Evolutionary conservation across 2,329 filamentous ascomycete genomes (phyloP), one percentile per base, ranked within the genome.

Genomic region (Nemania diffusa): DNA sequence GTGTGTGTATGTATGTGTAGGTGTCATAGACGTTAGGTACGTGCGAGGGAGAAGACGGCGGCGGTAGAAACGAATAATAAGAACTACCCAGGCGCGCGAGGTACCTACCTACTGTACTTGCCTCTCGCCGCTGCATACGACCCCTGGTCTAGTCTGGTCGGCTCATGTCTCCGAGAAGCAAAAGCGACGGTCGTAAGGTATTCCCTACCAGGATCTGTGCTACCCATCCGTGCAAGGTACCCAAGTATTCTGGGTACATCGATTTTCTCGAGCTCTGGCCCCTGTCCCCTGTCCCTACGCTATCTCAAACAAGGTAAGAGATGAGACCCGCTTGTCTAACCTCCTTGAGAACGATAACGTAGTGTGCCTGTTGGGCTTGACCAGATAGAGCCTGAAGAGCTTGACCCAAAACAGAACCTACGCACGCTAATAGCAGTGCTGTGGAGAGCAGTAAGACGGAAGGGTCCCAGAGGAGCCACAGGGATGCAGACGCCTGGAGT

Each of bases 101-200:
- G 64, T 58, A 58, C 63, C 42, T 27, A 57, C 53, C 51, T 51
- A 63, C 26, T 52, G 22, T 59, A 68, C 62, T 50, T 58, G 24
- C 57, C 57, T 51, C 56, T 57, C 62, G 57, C 62, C 62, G 62
- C 53, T 56, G 27, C 32, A 53, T 42, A 32, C 24, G 13, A 48
- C 62, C 64, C 67, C 64, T 58, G 61, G 62, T 62, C 69, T 65
- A 65, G 67, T 68, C 52, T 61, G 24, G 69, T 71, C 69, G 69
- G 69, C 62, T 71, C 69, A 62, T 11, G 61, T 64, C 69, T 71
- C 69, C 69, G 69, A 69, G 55, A 57, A 26, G 55, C 59, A 71
- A 71, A 65, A 71, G 52, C 22, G 67, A 69, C 69, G 52, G 69
- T 71, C 69, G 61, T 68, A 62, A 67, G 51, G 62, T 67, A 52